A percentile compares a stretch with the other conserved stretches of the same genome.
Evolutionary conservation across 345 rosid genomes (phyloP).

Genomic region (Brassica juncea): DNA sequence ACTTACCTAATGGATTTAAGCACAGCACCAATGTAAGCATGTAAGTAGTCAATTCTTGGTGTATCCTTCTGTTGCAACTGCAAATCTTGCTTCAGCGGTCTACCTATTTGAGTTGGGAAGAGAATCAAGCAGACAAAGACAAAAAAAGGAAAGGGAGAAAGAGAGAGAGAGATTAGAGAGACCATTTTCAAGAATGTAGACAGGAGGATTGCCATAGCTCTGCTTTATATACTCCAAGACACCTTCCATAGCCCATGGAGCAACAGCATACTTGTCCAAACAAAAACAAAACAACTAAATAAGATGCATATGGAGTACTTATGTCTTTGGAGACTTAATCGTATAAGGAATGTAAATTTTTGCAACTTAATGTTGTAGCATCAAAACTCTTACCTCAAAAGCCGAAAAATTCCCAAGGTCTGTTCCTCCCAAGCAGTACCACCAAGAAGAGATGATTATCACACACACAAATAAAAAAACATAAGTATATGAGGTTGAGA

Average conservation of each 20-base stretch:
- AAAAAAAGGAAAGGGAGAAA: neutral
- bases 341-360: neutral
- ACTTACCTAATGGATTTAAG: neutral
- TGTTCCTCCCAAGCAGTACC: neutral
- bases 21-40: conserved; percentile 5
- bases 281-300: neutral
- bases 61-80: neutral
- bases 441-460: neutral
- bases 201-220: neutral
- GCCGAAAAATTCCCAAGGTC: neutral
- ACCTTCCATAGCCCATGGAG: neutral
- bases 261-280: neutral
- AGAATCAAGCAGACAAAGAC: neutral
- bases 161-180: neutral
- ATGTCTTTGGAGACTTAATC: neutral
- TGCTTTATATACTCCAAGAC: neutral
- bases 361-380: neutral
- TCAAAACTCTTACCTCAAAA: neutral
- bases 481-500: neutral
- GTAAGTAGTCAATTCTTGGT: neutral
- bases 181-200: conserved; percentile 1
- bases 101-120: neutral
- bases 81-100: neutral
- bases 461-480: neutral
- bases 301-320: neutral